Evolutionary conservation across 306 rosid genomes (phyloP).

Genomic region (Gastrolobium bilobum): DNA sequence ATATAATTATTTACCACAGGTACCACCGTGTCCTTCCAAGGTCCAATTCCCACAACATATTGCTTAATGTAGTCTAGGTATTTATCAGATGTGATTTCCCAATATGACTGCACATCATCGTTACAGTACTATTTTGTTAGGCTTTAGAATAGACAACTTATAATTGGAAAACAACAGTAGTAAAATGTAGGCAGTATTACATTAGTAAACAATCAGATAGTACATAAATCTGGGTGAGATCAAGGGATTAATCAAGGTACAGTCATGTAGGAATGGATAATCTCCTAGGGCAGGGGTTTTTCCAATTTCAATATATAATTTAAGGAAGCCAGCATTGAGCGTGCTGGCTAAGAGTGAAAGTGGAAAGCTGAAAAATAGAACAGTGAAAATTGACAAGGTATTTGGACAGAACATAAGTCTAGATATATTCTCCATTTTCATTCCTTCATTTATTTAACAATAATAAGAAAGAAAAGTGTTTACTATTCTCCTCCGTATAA

Average conservation of each 20-base stretch:
- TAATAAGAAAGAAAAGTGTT: neutral
- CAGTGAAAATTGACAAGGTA: neutral
- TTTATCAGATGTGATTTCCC: slow-evolving; percentile 87
- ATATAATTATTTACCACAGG: slow-evolving; percentile 66
- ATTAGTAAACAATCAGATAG: neutral
- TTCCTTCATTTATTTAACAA: slow-evolving; percentile 1
- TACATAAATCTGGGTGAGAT: slow-evolving; percentile 19
- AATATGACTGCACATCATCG: slow-evolving; percentile 77
- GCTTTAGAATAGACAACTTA: slow-evolving; percentile 20
- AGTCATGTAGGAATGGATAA: neutral
- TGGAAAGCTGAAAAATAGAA: slow-evolving; percentile 15
- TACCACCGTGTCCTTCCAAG: slow-evolving; percentile 91
- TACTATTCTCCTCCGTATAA: slow-evolving; percentile 1
- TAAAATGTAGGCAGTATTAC: neutral
- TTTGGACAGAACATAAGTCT: neutral
- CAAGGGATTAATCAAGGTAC: slow-evolving; percentile 7
- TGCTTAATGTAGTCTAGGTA: slow-evolving; percentile 75
- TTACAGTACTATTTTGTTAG: slow-evolving; percentile 34
- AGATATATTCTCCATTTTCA: neutral
- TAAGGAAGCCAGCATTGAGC: slow-evolving; percentile 4
- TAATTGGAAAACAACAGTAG: slow-evolving; percentile 3
- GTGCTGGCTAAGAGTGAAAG: neutral
- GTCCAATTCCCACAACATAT: slow-evolving; percentile 92
- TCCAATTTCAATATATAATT: slow-evolving; percentile 20
- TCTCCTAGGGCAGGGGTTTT: neutral